Base-by-base conservation (phyloP, 768 basidiomycete genomes). In the Sistotremastrum niveocremeum region DNA sequence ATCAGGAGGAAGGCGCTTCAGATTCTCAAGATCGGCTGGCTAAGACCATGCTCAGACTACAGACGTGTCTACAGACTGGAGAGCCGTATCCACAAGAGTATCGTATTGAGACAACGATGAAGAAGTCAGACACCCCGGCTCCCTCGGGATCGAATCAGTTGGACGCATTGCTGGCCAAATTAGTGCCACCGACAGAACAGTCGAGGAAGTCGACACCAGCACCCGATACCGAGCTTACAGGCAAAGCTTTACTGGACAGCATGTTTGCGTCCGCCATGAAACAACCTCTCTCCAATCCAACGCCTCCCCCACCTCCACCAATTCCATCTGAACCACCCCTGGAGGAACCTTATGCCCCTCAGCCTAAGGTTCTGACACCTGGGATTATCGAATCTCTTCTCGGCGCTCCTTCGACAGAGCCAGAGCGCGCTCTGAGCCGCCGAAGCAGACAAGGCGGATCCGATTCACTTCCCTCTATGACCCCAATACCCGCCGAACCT, bases 211-310 rank as follows among this genome's bases (percentile, higher is more conserved):
- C 20, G 20, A 20, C 61, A 37, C 61, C 65, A 31, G 52, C 65
- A 5, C 41, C 56, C 46, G 43, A 42, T 47, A 45, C 51, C 34
- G 48, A 58, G 37, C 58, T 63, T 28, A 55, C 61, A n/a, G 80
- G 83, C 5, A 65, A 73, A 41, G 65, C 73, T 11, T 66, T 87
- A 33, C 64, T 87, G 10, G 68, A 81, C 51, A 70, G 74, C 8
- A 82, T 87, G 37, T 86, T 87, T 56, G 84, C 84, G 3, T 86
- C 83, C 4, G 84, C 77, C 4, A 62, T 60, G 10, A 59, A 60
- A 28, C 54, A 62, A 8, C 52, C 50, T 44, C 50, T 51, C 57
- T 50, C 49, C 3, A 55, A 50, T 10, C 52, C 56, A 34, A 55
- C 50, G 43, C 49, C 51, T 9, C 53, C 51, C 8, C 39, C 51